Conservation (phyloP, 371 early-diverging fungal species). For the Synchytrium microbalum region DNA sequence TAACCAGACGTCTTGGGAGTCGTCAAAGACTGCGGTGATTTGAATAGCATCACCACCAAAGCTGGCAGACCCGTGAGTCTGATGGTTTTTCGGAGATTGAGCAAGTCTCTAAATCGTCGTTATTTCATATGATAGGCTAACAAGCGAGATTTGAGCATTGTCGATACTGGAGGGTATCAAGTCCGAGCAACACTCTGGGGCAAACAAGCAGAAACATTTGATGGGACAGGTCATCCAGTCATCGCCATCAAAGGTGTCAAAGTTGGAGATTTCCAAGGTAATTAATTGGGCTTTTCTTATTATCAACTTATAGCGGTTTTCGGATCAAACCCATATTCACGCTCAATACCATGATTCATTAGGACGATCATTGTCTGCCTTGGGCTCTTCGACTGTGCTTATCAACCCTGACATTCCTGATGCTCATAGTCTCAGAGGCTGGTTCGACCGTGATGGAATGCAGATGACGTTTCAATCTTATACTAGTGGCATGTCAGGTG, state of each 20-base stretch:
- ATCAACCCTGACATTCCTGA: constrained; percentile 82
- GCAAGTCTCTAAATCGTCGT: background rate
- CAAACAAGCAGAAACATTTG: constrained; percentile 62
- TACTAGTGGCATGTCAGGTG: constrained; percentile 19
- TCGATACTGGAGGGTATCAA: constrained; percentile 65
- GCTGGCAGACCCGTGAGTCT: constrained; percentile 56
- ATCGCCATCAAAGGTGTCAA: constrained; percentile 75
- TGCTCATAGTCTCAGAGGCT: constrained; percentile 70
- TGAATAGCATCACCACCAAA: constrained; percentile 58
- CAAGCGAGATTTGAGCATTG: constrained; percentile 32
- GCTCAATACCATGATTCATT: background rate
- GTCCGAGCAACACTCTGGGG: constrained; percentile 90
- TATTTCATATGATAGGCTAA: background rate
- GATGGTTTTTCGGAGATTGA: constrained; percentile 10
- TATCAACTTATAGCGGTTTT: background rate
- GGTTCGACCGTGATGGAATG: constrained; percentile 55
- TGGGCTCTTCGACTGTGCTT: constrained; percentile 42
- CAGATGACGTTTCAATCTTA: constrained; percentile 36
- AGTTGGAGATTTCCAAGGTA: constrained; percentile 80
- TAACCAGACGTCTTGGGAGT: constrained; percentile 72
- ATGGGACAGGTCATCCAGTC: constrained; percentile 46
- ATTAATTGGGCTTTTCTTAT: background rate
- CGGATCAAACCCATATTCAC: background rate
- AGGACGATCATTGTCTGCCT: constrained; percentile 60
- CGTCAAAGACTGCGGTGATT: constrained; percentile 57